Evolutionary conservation across 2,329 filamentous ascomycete species (phyloP), one percentile per base, ranked within the genome.

Genomic region (Fusarium sp.): DNA sequence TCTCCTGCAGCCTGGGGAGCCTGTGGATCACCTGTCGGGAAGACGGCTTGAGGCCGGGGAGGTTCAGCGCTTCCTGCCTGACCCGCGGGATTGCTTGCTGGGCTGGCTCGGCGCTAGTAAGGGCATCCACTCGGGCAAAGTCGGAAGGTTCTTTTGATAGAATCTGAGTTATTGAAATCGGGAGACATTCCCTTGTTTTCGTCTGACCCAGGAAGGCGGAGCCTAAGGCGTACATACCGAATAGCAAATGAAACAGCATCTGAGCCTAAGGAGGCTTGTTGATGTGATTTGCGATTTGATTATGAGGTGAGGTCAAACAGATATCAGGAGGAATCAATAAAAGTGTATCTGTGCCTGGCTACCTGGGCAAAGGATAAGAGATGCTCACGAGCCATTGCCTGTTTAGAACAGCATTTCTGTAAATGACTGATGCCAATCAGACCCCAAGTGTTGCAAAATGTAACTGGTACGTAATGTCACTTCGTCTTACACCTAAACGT

Each of bases 91-190:
- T 66, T 54, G 66, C 63, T 58, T 41, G n/a, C 21, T 68, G 66
- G 62, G 52, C 29, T 46, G 59, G 69, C 47, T 48, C 57, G 50
- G 56, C 68, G 60, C 67, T 73, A 72, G 67, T 57, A 54, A 61
- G 60, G 63, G 61, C 47, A 60, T 66, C 63, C 55, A 66, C 29
- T 72, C 72, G 72, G 72, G 68, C 52, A 69, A 74, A 70, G 63
- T 70, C 72, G 72, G 72, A 73, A 71, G 54, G 26, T 13, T 12
- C 16, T 43, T 60, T 59, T 41, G 59, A 58, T 65, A 46, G 44
- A 64, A 53, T 42, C 39, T 66, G 57, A 66, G 49, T 70, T 74
- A 59, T 70, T 63, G 60, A 68, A 71, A 60, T 70, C 71, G 69
- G 70, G 69, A 69, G 67, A 69, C 64, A 54, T 71, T 60, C 43